These are phyloP conservation scores for Calonectria fujianensis DNA, from an alignment of 2,329 filamentous ascomycete genomes.

Conservation along the genomic window DNA sequence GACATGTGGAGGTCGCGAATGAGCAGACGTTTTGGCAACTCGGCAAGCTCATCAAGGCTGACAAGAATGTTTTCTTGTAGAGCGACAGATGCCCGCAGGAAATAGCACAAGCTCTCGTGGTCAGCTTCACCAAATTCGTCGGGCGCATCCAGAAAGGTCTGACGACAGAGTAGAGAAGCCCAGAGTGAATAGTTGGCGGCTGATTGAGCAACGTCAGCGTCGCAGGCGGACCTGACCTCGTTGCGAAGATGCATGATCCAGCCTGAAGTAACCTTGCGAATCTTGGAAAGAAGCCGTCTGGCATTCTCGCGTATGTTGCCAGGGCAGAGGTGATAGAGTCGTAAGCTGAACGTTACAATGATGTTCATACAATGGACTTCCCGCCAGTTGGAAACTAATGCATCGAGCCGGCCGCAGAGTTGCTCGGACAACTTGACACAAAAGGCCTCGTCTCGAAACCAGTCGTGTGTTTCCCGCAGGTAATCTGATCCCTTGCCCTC, in stretches of 20 bases:
- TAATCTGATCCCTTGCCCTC: slow-evolving; percentile 50
- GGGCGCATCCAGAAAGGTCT: slow-evolving; percentile 56
- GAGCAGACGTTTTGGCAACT: slow-evolving; percentile 45
- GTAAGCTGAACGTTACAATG: slow-evolving; percentile 71
- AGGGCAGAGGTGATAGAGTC: slow-evolving; percentile 54
- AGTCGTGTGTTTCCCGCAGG: slow-evolving; percentile 66
- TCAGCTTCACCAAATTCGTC: slow-evolving; percentile 32
- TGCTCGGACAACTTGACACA: slow-evolving; percentile 69
- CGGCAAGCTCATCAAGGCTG: slow-evolving; percentile 45
- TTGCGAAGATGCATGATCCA: slow-evolving; percentile 71
- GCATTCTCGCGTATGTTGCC: slow-evolving; percentile 16
- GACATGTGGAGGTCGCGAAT: slow-evolving; percentile 52
- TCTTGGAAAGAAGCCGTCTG: slow-evolving; percentile 38
- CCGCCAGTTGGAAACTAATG: slow-evolving; percentile 74
- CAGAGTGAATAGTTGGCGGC: slow-evolving; percentile 68
- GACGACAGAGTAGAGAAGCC: slow-evolving; percentile 73
- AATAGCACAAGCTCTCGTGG: slow-evolving; percentile 39
- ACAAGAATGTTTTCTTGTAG: slow-evolving; percentile 53
- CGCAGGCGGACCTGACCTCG: slow-evolving; percentile 64
- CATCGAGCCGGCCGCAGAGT: slow-evolving; percentile 64
- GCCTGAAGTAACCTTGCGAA: slow-evolving; percentile 60
- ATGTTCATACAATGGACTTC: slow-evolving; percentile 76
- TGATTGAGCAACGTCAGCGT: slow-evolving; percentile 61
- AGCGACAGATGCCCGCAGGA: slow-evolving; percentile 51
- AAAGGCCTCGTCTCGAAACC: slow-evolving; percentile 71